Evolutionary conservation across 176 grass and related monocot species (phyloP), one percentile per base, ranked within the genome.

Genomic region (Urochloa ruziziensis): DNA sequence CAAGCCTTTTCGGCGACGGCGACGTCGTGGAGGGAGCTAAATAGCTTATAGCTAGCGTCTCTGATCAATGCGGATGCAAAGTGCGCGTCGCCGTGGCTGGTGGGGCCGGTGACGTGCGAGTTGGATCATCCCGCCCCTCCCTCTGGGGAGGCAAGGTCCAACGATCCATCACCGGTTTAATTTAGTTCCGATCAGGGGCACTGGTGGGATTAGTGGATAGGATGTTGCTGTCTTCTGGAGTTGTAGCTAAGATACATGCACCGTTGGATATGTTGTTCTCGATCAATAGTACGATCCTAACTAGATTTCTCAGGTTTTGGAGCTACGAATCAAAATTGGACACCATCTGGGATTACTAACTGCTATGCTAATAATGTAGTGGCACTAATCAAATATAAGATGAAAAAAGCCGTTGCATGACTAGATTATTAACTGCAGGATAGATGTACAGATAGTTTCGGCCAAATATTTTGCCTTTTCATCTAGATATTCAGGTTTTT

Each of bases 41-140:
- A n/a, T n/a, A n/a, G n/a, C n/a, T n/a, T n/a, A n/a, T n/a, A 74
- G 36, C 48, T 12, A 16, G 24, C 54, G 65, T 62, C n/a, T 40
- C 43, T 36, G 37, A 62, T 36, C 43, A 35, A 34, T 70, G 86
- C 12, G 48, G 83, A 75, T 82, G 88, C 71, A 81, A 69, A 70
- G 71, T 82, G 58, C 78, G 77, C 82, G 35, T 89, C 83, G 6
- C 7, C 4, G 44, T 39, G 79, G 62, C 9, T 54, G 14, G 62
- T 63, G 83, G 88, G 83, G 56, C 82, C 53, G 86, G 36, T 77
- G 88, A 85, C 83, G 71, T 56, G 47, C 53, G 27, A 25, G 63
- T 46, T 85, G 11, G 43, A 34, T 89, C 87, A 70, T 52, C 87
- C 27, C n/a, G n/a, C n/a, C 62, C n/a, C 18, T 36, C 10, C 12